Conservation (phyloP, 768 basidiomycete species). For the Suillus spraguei region DNA sequence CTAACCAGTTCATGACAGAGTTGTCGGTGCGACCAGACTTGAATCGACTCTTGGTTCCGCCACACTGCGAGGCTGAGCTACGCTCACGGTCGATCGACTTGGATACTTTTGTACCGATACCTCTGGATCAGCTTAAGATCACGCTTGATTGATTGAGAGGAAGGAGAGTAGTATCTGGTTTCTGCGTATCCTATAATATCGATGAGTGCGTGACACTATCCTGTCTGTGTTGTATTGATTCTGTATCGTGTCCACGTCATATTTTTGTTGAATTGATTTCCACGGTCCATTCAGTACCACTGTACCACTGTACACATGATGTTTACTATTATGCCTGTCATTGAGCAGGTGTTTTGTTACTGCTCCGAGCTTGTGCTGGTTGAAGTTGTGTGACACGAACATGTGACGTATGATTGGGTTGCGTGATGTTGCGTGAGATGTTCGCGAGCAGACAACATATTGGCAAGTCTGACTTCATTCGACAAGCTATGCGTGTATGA, state of each 20-base stretch:
- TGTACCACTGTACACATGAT: slow-evolving; percentile 21
- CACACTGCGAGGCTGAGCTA: slow-evolving; percentile 88
- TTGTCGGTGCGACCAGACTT: slow-evolving; percentile 95
- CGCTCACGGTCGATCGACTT: slow-evolving; percentile 83
- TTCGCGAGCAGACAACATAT: slow-evolving; percentile 19
- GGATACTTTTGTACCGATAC: slow-evolving; percentile 95
- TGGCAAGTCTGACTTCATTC: slow-evolving; percentile 9
- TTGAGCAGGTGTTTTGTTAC: slow-evolving; percentile 10
- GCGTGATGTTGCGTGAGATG: slow-evolving; percentile 38
- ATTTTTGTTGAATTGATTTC: slow-evolving; percentile 14
- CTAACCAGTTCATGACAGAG: slow-evolving; percentile 52
- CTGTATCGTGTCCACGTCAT: slow-evolving; percentile 12
- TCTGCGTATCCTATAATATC: slow-evolving; percentile 39
- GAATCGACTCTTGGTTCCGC: slow-evolving; percentile 88
- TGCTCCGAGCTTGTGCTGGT: background rate
- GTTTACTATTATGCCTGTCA: slow-evolving; percentile 13
- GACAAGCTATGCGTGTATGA: background rate
- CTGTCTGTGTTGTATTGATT: slow-evolving; percentile 30
- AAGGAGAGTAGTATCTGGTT: slow-evolving; percentile 32
- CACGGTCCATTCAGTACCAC: slow-evolving; percentile 10
- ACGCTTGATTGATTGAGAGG: slow-evolving; percentile 74
- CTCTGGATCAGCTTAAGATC: slow-evolving; percentile 93
- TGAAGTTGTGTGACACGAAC: slow-evolving; percentile 19
- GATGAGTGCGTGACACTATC: slow-evolving; percentile 17
- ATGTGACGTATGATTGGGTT: slow-evolving; percentile 14